These are phyloP conservation scores for Suillus subalutaceus DNA, from an alignment of 768 basidiomycete species.

Conservation along the genomic window DNA sequence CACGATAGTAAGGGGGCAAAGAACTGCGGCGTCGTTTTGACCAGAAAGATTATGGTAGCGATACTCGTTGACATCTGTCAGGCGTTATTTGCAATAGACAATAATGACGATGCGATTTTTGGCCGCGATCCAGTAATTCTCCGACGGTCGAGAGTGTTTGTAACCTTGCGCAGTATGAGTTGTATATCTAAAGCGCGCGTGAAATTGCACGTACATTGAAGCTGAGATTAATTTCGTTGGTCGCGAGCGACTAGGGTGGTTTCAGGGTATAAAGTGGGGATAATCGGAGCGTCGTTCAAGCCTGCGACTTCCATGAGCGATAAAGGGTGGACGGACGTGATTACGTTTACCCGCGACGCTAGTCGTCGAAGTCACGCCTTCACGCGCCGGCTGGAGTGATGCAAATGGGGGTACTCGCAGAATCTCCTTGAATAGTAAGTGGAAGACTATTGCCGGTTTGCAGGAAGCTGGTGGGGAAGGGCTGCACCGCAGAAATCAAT, in stretches of 20 bases:
- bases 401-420: conserved; percentile 60
- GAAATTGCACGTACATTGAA: conserved; percentile 50
- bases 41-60: too few relatives aligned
- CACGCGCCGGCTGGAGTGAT: conserved; percentile 58
- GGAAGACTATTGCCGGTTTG: conserved; percentile 50
- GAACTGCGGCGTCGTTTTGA: too few relatives aligned
- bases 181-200: conserved; percentile 4
- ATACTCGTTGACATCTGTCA: too few relatives aligned
- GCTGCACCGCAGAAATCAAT: conserved; percentile 29
- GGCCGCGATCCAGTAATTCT: too few relatives aligned
- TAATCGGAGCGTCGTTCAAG: conserved; percentile 56
- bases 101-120: too few relatives aligned
- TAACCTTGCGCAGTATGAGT: conserved; percentile 35
- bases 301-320: conserved; percentile 25
- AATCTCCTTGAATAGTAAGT: conserved; percentile 62
- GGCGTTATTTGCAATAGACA: too few relatives aligned
- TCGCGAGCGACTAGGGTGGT: conserved; percentile 54
- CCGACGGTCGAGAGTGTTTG: conserved; percentile 63
- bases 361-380: conserved; percentile 53
- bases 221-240: conserved; percentile 54
- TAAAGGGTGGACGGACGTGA: background rate
- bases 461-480: conserved; percentile 63
- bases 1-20: too few relatives aligned
- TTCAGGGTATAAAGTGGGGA: conserved; percentile 55
- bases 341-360: conserved; percentile 47